These are phyloP conservation scores for Echites panduratus DNA, from an alignment of 257 asterid species.

Conservation along the genomic window DNA sequence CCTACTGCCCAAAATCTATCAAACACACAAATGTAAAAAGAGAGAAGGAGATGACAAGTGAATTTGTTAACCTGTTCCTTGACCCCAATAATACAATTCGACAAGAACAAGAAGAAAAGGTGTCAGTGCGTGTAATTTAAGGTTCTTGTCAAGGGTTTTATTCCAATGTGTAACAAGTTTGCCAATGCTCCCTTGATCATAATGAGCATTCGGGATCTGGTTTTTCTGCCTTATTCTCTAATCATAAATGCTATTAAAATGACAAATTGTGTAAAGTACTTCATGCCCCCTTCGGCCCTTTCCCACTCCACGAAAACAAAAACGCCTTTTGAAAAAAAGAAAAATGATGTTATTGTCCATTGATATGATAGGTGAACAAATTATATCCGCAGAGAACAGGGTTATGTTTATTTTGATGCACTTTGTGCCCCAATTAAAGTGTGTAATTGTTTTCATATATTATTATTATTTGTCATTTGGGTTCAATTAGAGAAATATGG, in stretches of 20 bases:
- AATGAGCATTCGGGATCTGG: background rate
- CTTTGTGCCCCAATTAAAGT: background rate
- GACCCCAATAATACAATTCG: slow-evolving; percentile 4
- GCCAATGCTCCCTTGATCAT: background rate
- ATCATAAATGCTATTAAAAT: no score
- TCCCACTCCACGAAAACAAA: no score
- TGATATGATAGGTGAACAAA: background rate
- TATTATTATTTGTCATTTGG: background rate
- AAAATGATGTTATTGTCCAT: background rate
- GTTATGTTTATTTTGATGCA: background rate
- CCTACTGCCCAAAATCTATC: background rate
- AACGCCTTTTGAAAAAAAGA: no score
- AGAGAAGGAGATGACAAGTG: background rate
- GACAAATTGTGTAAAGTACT: no score
- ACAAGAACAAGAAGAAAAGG: background rate
- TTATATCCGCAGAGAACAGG: background rate
- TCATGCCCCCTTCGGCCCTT: no score
- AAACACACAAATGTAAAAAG: background rate
- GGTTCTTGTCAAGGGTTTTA: background rate
- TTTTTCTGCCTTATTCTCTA: background rate
- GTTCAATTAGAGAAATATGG: background rate
- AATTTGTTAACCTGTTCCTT: slow-evolving; percentile 18
- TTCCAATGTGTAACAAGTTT: no score
- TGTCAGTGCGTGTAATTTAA: slow-evolving; percentile 21
- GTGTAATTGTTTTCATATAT: background rate